Percentiles rank a stretch among this genome's conserved stretches.
Conservation (phyloP, 179 eudicot species). For the Dionaea muscipula region DNA sequence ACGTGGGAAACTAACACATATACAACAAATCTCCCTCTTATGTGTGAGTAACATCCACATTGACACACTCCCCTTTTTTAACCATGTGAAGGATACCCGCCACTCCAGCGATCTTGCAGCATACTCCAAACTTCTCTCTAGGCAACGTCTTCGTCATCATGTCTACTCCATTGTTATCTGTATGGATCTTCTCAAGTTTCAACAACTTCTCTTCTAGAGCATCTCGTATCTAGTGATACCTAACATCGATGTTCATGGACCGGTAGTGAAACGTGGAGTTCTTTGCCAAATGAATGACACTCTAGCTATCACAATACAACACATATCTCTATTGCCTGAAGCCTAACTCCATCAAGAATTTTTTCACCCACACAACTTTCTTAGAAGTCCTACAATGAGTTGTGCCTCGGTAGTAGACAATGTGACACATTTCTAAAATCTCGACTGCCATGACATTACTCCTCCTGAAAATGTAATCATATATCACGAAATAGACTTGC, state of each 20-base stretch:
- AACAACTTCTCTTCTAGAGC: background rate
- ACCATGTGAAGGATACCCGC: no score
- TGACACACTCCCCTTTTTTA: no score
- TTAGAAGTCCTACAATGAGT: conserved; percentile 1
- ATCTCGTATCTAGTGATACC: conserved; percentile 7
- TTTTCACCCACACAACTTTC: no score
- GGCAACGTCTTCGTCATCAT: conserved; percentile 11
- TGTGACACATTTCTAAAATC: background rate
- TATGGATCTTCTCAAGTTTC: conserved; percentile 5
- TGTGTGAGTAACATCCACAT: no score
- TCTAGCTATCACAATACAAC: conserved; percentile 1
- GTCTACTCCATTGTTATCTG: background rate
- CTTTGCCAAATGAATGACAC: conserved; percentile 2
- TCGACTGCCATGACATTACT: no score
- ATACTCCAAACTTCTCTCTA: no score
- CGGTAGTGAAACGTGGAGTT: background rate
- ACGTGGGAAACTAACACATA: no score
- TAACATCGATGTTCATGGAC: conserved; percentile 5
- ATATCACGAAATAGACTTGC: conserved; percentile 5
- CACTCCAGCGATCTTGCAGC: no score
- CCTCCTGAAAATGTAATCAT: conserved; percentile 1
- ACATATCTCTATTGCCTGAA: no score
- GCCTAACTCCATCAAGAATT: no score
- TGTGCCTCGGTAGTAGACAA: background rate
- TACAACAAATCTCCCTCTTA: no score